Evolutionary conservation across 805 yeast species (phyloP).

Genomic region (Kazachstania kunashirensis): DNA sequence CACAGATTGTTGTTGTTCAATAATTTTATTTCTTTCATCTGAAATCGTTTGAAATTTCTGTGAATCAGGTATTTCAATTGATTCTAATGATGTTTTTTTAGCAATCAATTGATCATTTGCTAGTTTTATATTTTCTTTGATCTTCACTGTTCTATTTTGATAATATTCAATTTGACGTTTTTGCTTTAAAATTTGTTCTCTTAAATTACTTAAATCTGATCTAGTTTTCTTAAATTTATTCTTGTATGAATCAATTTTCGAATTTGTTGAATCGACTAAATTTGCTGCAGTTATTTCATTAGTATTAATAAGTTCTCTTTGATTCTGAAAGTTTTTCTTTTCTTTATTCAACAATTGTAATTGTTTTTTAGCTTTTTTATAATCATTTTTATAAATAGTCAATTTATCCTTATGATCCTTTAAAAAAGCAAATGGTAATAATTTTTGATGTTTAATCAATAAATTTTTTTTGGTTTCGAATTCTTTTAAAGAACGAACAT

Average conservation of each 20-base stretch:
- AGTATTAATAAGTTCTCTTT: conserved; percentile 13
- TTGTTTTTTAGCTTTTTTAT: conserved; percentile 23
- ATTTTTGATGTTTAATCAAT: conserved; percentile 38
- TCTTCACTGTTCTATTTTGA: conserved; percentile 14
- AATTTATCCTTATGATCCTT: conserved; percentile 32
- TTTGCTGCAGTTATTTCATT: conserved; percentile 3
- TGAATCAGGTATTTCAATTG: conserved; percentile 12
- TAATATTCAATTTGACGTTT: conserved; percentile 15
- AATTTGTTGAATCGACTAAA: conserved; percentile 1
- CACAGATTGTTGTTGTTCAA: conserved; percentile 12
- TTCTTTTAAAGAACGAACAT: conserved; percentile 39
- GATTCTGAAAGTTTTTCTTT: conserved; percentile 19
- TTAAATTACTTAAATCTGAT: conserved; percentile 11
- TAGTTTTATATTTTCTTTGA: conserved; percentile 11
- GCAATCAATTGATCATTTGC: conserved; percentile 7
- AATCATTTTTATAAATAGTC: conserved; percentile 19
- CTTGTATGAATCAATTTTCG: conserved; percentile 17
- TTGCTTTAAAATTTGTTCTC: conserved; percentile 12
- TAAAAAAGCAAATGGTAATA: conserved; percentile 41
- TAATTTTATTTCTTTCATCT: conserved; percentile 18
- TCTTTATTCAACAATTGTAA: conserved; percentile 18
- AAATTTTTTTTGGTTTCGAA: conserved; percentile 39
- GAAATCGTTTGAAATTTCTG: conserved; percentile 9
- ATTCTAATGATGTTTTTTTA: conserved; percentile 5
- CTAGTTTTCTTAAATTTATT: conserved; percentile 17